phyloP scores from a whole-genome alignment of 1,139 yeast genomes.

The Yamadazyma spencermartinsiae region DNA sequence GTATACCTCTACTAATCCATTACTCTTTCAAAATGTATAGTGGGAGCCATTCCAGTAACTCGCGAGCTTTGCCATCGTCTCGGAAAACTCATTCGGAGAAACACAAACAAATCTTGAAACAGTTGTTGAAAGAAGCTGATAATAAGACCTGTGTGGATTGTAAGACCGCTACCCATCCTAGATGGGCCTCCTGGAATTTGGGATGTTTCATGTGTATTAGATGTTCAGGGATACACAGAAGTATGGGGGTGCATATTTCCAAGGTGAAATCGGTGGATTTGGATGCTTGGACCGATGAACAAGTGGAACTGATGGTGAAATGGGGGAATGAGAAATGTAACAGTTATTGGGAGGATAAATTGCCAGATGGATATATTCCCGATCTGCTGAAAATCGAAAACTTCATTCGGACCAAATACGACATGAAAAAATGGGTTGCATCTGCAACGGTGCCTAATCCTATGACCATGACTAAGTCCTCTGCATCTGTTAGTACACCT shows the following conservation, averaged over 20 bases:
- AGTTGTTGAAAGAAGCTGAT: conserved; percentile 69
- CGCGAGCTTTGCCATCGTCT: conserved; percentile 40
- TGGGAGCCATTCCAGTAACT: background rate
- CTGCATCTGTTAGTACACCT: conserved; percentile 9
- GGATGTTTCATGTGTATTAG: conserved; percentile 89
- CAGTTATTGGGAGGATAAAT: conserved; percentile 74
- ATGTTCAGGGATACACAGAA: conserved; percentile 93
- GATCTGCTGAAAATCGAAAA: conserved; percentile 84
- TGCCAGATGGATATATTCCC: conserved; percentile 73
- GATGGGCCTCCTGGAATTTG: conserved; percentile 97
- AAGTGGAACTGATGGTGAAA: conserved; percentile 73
- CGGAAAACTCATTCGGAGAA: conserved; percentile 48
- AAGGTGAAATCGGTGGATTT: conserved; percentile 87
- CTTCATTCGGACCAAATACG: conserved; percentile 90
- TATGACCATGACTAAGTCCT: conserved; percentile 27
- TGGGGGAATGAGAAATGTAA: conserved; percentile 90
- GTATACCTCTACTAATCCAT: too few relatives aligned
- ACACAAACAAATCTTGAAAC: conserved; percentile 70
- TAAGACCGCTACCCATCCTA: conserved; percentile 82
- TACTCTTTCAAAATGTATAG: background rate
- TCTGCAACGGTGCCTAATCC: conserved; percentile 60
- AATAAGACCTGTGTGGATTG: conserved; percentile 90
- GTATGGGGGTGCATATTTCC: conserved; percentile 93
- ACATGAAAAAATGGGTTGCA: conserved; percentile 79
- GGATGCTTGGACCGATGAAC: conserved; percentile 96